These are phyloP conservation scores for Circinella umbellata DNA, from an alignment of 371 early-diverging fungal genomes.

Conservation along the genomic window DNA sequence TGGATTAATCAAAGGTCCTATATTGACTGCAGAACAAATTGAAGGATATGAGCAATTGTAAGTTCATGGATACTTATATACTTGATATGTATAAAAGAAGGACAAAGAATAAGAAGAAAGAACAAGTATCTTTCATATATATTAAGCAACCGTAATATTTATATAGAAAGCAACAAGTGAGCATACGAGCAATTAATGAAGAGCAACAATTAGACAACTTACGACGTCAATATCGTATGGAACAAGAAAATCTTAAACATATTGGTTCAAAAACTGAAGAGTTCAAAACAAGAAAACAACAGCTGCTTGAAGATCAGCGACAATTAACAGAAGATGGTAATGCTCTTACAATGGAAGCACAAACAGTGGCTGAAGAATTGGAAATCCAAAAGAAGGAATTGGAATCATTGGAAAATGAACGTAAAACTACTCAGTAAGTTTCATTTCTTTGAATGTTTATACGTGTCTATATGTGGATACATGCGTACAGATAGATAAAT, in stretches of 20 bases:
- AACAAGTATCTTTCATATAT: too few relatives aligned
- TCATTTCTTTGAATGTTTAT: neutral
- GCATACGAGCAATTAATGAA: constrained; percentile 65
- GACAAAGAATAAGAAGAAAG: too few relatives aligned
- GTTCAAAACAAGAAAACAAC: constrained; percentile 48
- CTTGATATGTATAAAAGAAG: too few relatives aligned
- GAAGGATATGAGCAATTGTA: constrained; percentile 61
- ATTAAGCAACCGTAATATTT: neutral
- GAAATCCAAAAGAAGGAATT: constrained; percentile 38
- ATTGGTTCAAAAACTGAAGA: constrained; percentile 63
- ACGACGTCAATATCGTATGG: constrained; percentile 68
- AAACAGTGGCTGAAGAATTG: constrained; percentile 36
- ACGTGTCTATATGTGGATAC: too few relatives aligned
- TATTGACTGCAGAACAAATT: constrained; percentile 44
- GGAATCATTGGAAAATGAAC: constrained; percentile 46
- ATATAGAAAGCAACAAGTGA: constrained; percentile 73
- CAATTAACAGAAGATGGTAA: constrained; percentile 34
- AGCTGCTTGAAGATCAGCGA: constrained; percentile 31
- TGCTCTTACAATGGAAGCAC: constrained; percentile 26
- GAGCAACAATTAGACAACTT: constrained; percentile 71
- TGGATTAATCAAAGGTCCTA: constrained; percentile 22
- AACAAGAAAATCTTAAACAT: constrained; percentile 63
- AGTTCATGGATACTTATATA: constrained; percentile 1
- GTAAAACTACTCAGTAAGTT: constrained; percentile 42
- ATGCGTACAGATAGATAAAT: too few relatives aligned